Evolutionary conservation across 2,329 filamentous ascomycete genomes (phyloP).

Genomic region (Apiospora sp.): DNA sequence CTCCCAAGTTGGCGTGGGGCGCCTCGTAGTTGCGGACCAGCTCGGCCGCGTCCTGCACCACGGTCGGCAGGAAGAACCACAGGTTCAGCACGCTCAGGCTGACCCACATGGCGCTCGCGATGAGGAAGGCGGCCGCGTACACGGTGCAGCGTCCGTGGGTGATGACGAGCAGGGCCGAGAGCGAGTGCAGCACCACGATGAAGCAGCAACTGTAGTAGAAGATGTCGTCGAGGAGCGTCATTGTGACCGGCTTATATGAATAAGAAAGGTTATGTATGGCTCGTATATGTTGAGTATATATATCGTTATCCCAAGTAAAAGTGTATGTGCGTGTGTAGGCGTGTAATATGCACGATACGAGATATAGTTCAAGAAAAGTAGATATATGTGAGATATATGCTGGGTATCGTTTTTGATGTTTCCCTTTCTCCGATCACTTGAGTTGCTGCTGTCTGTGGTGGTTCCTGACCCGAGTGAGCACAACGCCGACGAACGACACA

Average conservation of each 20-base stretch:
- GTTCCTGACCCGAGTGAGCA: slow-evolving; percentile 19
- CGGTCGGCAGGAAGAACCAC: slow-evolving; percentile 36
- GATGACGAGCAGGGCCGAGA: slow-evolving; percentile 33
- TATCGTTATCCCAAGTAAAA: neutral
- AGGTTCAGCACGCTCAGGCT: slow-evolving; percentile 34
- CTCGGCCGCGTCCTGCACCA: slow-evolving; percentile 31
- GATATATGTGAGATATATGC: neutral
- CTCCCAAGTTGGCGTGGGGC: neutral
- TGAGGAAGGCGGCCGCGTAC: slow-evolving; percentile 33
- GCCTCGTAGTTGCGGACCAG: slow-evolving; percentile 11
- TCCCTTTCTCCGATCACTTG: neutral
- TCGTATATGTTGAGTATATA: neutral
- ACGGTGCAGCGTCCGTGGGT: slow-evolving; percentile 30
- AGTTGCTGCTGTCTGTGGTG: neutral
- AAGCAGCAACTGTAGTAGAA: slow-evolving; percentile 35
- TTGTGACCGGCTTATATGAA: slow-evolving; percentile 16
- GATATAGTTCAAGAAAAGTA: neutral
- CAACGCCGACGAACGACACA: neutral
- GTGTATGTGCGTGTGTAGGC: neutral
- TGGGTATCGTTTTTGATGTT: neutral
- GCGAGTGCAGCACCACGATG: slow-evolving; percentile 33
- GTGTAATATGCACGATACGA: neutral
- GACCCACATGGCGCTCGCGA: slow-evolving; percentile 36
- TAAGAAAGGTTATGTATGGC: neutral
- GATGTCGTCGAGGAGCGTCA: slow-evolving; percentile 32